A percentile compares a stretch with the other conserved stretches of the same genome.
Conservation (phyloP, 768 basidiomycete genomes). For the Nevesoporus exiguus region DNA sequence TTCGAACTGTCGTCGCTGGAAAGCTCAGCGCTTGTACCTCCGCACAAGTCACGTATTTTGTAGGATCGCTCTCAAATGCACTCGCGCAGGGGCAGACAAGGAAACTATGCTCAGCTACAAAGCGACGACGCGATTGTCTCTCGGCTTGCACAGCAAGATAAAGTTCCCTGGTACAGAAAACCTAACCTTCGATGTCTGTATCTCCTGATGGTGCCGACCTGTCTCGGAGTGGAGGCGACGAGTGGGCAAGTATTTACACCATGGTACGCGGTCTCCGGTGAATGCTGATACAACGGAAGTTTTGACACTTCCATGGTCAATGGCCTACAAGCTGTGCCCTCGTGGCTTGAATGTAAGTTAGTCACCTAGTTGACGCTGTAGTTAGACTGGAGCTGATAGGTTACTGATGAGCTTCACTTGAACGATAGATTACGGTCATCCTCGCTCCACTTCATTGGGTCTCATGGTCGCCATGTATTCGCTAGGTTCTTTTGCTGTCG, state of each 20-base stretch:
- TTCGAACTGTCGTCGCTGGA: background rate
- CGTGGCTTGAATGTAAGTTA: conserved; percentile 51
- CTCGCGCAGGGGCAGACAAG: background rate
- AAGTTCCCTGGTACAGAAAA: conserved; percentile 59
- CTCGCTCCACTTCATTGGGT: conserved; percentile 42
- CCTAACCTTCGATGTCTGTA: conserved; percentile 56
- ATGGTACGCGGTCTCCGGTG: background rate
- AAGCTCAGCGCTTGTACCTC: background rate
- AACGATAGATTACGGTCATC: conserved; percentile 48
- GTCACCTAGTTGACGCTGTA: background rate
- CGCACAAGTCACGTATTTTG: background rate
- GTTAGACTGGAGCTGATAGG: background rate
- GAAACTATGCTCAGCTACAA: background rate
- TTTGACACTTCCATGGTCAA: conserved; percentile 56
- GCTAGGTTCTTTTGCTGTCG: conserved; percentile 49
- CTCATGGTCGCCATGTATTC: conserved; percentile 48
- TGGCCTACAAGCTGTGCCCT: conserved; percentile 55
- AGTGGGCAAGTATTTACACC: conserved; percentile 11
- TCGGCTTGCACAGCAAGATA: conserved; percentile 38
- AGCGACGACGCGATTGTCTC: conserved; percentile 14
- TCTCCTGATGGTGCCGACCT: conserved; percentile 48
- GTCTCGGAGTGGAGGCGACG: conserved; percentile 21
- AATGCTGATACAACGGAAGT: conserved; percentile 4
- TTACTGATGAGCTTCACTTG: background rate
- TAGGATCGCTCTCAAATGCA: conserved; percentile 1